A percentile compares a stretch with the other conserved stretches of the same genome.
Conservation (phyloP, 495 filamentous ascomycete species). For the Aspergillus sclerotiicarbonarius region DNA sequence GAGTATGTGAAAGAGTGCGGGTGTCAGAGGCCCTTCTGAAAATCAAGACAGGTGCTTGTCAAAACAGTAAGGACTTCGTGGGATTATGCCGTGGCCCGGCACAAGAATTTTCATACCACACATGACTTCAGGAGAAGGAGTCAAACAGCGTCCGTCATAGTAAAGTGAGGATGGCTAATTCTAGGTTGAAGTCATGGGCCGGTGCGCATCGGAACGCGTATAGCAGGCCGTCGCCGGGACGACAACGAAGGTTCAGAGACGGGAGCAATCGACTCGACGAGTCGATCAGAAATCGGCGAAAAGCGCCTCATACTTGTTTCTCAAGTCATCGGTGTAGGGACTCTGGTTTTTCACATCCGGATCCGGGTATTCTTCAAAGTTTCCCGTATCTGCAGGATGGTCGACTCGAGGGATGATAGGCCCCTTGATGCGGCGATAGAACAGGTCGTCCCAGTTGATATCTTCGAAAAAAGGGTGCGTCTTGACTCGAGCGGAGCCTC, state of each 20-base stretch:
- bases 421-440: slow-evolving; percentile 64
- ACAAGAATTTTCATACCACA: no score
- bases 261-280: background rate
- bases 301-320: slow-evolving; percentile 68
- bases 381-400: slow-evolving; percentile 78
- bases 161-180: no score
- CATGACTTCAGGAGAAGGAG: no score
- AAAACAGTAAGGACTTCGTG: no score
- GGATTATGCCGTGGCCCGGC: no score
- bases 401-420: slow-evolving; percentile 84
- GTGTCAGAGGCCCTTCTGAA: no score
- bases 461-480: slow-evolving; percentile 80
- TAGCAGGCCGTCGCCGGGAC: background rate
- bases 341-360: slow-evolving; percentile 53
- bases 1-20: no score
- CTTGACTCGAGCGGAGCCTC: slow-evolving; percentile 80
- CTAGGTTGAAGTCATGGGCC: no score
- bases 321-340: slow-evolving; percentile 72
- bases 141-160: no score
- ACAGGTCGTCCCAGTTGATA: slow-evolving; percentile 84
- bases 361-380: slow-evolving; percentile 85
- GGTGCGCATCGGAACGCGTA: background rate
- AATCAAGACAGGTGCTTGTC: no score
- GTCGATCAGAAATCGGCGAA: slow-evolving; percentile 72
- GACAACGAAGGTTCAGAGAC: background rate